Conservation (phyloP, 495 filamentous ascomycete genomes). For the Halenospora varia region DNA sequence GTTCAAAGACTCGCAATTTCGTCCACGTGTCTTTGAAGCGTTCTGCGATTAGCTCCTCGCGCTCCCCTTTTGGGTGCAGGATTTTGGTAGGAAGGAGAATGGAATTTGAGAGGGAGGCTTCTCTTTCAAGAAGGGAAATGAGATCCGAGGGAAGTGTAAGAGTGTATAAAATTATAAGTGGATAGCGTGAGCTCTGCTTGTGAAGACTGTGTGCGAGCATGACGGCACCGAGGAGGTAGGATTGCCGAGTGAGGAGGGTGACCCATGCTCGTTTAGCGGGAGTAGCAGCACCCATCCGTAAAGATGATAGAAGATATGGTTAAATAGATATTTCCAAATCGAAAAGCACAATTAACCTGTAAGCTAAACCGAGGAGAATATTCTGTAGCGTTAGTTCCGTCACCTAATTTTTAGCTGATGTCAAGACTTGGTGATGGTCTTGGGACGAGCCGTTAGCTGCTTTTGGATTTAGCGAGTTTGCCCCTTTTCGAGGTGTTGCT, state of each 20-base stretch:
- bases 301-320: no score
- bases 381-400: no score
- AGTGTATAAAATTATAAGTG: conserved; percentile 46
- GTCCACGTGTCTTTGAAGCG: conserved; percentile 54
- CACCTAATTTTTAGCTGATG: no score
- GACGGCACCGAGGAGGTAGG: conserved; percentile 47
- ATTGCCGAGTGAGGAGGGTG: conserved; percentile 45
- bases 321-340: no score
- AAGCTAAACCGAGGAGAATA: no score
- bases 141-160: conserved; percentile 26
- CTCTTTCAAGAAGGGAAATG: conserved; percentile 31
- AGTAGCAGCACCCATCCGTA: not conserved
- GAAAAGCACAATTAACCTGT: no score
- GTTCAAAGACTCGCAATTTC: conserved; percentile 48
- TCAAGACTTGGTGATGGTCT: no score
- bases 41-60: conserved; percentile 33
- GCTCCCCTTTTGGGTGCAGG: conserved; percentile 25
- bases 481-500: no score
- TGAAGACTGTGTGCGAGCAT: conserved; percentile 43
- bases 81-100: conserved; percentile 31
- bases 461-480: no score
- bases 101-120: conserved; percentile 30
- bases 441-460: no score
- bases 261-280: conserved; percentile 29
- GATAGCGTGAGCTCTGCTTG: conserved; percentile 37